Conservation (phyloP, 768 basidiomycete genomes). For the Clitopilus passeckerianus region DNA sequence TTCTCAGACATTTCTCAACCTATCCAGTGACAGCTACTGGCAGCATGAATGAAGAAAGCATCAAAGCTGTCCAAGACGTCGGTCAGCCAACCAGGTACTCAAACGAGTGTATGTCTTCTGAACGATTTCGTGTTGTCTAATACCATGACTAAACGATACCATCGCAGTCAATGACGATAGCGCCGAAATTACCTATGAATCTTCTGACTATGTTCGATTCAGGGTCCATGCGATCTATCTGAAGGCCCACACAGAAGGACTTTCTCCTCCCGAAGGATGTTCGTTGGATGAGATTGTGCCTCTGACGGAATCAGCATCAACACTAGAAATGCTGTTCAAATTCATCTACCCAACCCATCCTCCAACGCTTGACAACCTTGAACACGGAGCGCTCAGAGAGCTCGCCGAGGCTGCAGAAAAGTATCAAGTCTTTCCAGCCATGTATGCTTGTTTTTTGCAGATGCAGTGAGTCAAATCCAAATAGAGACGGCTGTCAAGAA, state of each 20-base stretch:
- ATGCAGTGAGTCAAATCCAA: conserved; percentile 15
- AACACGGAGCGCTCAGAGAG: conserved; percentile 7
- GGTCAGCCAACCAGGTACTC: background rate
- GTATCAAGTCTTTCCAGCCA: conserved; percentile 23
- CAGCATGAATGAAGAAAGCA: too few relatives aligned
- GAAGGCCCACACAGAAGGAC: conserved; percentile 15
- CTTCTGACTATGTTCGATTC: conserved; percentile 16
- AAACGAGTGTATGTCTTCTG: background rate
- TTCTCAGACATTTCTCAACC: too few relatives aligned
- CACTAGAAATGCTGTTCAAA: conserved; percentile 21
- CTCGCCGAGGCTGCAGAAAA: conserved; percentile 27
- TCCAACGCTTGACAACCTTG: conserved; percentile 15
- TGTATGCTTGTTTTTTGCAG: conserved; percentile 18
- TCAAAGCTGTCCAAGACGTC: too few relatives aligned
- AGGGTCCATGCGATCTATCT: conserved; percentile 17
- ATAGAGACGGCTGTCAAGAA: too few relatives aligned
- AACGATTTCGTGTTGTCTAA: too few relatives aligned
- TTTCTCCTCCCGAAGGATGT: conserved; percentile 16
- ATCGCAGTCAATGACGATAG: background rate
- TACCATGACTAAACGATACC: too few relatives aligned
- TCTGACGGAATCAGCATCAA: conserved; percentile 15
- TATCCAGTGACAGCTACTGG: too few relatives aligned
- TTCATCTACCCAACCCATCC: conserved; percentile 21
- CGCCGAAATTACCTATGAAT: conserved; percentile 17
- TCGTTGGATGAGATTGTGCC: conserved; percentile 13